phyloP scores from a whole-genome alignment of 768 basidiomycete species.

The Amanita fuliginea region DNA sequence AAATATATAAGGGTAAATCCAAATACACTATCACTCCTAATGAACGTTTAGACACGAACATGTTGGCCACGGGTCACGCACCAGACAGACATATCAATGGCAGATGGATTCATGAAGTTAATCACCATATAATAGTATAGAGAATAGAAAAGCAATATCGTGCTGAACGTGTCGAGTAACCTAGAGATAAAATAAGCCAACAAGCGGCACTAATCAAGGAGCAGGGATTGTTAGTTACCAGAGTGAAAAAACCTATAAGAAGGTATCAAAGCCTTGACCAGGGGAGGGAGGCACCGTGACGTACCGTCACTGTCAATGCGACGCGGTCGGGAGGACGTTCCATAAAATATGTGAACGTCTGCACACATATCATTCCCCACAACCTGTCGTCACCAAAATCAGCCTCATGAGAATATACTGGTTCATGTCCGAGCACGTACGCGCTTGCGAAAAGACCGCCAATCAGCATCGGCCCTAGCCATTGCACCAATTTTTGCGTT shows the following conservation, averaged over 20 bases:
- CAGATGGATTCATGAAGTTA: constrained; percentile 36
- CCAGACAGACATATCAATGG: constrained; percentile 20
- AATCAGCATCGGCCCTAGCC: constrained; percentile 17
- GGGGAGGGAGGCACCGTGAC: neutral
- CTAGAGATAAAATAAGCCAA: constrained; percentile 17
- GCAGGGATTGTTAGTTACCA: neutral
- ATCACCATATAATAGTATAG: constrained; percentile 47
- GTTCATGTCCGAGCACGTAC: constrained; percentile 16
- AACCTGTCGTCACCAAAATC: constrained; percentile 21
- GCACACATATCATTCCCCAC: constrained; percentile 46
- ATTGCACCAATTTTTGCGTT: constrained; percentile 28
- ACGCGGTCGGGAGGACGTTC: constrained; percentile 21
- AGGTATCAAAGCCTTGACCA: neutral
- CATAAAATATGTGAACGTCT: constrained; percentile 41
- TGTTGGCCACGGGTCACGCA: constrained; percentile 13
- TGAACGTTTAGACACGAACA: too few relatives aligned
- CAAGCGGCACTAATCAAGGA: neutral
- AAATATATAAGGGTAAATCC: neutral
- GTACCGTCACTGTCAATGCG: neutral
- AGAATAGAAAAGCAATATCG: constrained; percentile 38
- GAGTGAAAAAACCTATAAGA: neutral
- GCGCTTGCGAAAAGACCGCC: constrained; percentile 42
- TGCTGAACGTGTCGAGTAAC: constrained; percentile 46
- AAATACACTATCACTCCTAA: too few relatives aligned
- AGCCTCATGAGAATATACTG: too few relatives aligned